Evolutionary conservation across 2,329 filamentous ascomycete genomes (phyloP), one percentile per base, ranked within the genome.

Genomic region (Fusarium equiseti): DNA sequence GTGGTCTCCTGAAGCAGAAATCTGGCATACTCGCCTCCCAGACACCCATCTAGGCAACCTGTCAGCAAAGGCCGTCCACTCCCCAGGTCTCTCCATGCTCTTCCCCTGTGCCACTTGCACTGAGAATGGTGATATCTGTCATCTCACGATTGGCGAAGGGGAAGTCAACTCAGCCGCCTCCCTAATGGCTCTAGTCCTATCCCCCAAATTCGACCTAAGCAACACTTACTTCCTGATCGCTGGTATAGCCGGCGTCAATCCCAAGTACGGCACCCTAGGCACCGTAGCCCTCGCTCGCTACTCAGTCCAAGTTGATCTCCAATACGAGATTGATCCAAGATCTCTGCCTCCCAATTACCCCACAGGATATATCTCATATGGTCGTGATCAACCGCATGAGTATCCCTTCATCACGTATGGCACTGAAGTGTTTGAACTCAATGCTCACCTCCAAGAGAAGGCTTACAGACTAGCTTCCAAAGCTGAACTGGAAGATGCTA

Each of bases 131-230:
- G 82, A 85, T 5, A 81, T 94, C 50, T 94, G 92, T 79, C 91
- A 94, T 75, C 73, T 93, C 48, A 88, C 89, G 11, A 88, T 89
- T 3, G 91, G 91, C 59, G 90, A 91, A 77, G 84, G 85, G 12
- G 91, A 93, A 79, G 92, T 94, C 82, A 95, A 94, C 76, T 91
- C 92, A 0, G 92, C 92, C 0, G 80, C 86, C 9, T 90, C 90
- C 0, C 85, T 92, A 65, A 85, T 85, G 49, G 87, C 91, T 1
- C 82, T 94, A 12, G 82, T 87, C n/a, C 83, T 90, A 16, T 91
- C 88, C 0, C 77, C 82, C 3, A 75, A 81, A 13, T 93, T 94
- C 77, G 85, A 94, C 79, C 83, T 94, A 15, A 84, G 81, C 3
- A 79, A 83, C 50, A 91, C 91, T 2, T 94, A 94, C 80, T 93